Conservation (phyloP, 2,329 filamentous ascomycete genomes). For the Truncatella angustata region DNA sequence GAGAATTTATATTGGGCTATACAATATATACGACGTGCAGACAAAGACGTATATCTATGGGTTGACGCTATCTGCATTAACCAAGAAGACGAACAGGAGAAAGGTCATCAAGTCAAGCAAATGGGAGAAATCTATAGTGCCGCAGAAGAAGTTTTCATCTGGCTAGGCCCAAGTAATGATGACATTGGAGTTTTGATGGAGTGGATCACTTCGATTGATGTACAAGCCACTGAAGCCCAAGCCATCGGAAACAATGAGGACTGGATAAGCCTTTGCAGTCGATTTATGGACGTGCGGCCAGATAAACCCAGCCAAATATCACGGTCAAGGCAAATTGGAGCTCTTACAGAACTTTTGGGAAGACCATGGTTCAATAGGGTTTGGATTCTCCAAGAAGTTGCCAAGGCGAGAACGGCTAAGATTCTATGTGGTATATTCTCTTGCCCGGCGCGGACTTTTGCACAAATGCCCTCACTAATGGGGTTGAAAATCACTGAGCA, state of each 20-base stretch:
- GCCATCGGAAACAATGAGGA: neutral
- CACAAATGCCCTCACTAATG: neutral
- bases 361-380: slow-evolving; percentile 4
- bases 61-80: slow-evolving; percentile 10
- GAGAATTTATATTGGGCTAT: neutral
- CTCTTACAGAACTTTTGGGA: neutral
- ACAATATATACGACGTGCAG: neutral
- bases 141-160: slow-evolving; percentile 15
- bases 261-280: neutral
- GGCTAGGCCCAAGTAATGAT: slow-evolving; percentile 11
- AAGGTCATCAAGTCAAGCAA: slow-evolving; percentile 15
- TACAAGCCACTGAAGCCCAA: neutral
- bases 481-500: neutral
- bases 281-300: neutral
- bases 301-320: neutral
- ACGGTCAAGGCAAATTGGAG: neutral
- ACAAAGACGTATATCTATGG: neutral
- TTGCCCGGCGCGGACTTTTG: neutral
- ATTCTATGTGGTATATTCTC: neutral
- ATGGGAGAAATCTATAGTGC: slow-evolving; percentile 14
- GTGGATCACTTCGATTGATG: neutral
- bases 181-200: neutral
- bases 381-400: slow-evolving; percentile 5
- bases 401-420: neutral
- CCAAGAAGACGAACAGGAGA: slow-evolving; percentile 12